Conservation (phyloP, 257 asterid species). For the Primulina huaijiensis region DNA sequence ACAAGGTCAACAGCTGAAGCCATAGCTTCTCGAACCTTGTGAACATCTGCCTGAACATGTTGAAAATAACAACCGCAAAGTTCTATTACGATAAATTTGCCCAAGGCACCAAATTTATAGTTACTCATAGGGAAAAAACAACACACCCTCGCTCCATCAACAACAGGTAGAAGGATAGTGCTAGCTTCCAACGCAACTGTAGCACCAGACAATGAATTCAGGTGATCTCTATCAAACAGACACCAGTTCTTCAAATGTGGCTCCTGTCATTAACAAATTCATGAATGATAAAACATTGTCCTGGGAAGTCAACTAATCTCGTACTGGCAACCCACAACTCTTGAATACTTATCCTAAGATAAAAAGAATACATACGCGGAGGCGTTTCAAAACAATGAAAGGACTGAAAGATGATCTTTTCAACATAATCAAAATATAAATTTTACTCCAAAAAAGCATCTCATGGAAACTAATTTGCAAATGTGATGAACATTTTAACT, state of each 20-base stretch:
- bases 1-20: conserved; percentile 74
- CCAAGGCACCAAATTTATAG: neutral
- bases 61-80: conserved; percentile 6
- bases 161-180: conserved; percentile 65
- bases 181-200: conserved; percentile 61
- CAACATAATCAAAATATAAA: neutral
- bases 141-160: conserved; percentile 70
- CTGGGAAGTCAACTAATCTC: no score
- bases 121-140: conserved; percentile 1
- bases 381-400: neutral
- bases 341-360: neutral
- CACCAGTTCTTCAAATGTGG: conserved; percentile 62
- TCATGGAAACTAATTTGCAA: neutral
- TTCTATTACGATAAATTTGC: conserved; percentile 10
- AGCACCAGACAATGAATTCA: conserved; percentile 58
- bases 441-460: conserved; percentile 6
- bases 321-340: neutral
- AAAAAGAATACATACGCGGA: neutral
- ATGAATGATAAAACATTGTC: conserved; percentile 13
- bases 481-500: neutral
- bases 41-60: conserved; percentile 63
- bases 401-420: neutral
- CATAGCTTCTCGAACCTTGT: conserved; percentile 56
- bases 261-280: conserved; percentile 42
- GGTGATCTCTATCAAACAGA: conserved; percentile 50